Evolutionary conservation across 179 eudicot species (phyloP).

Genomic region (Drosera spatulata): DNA sequence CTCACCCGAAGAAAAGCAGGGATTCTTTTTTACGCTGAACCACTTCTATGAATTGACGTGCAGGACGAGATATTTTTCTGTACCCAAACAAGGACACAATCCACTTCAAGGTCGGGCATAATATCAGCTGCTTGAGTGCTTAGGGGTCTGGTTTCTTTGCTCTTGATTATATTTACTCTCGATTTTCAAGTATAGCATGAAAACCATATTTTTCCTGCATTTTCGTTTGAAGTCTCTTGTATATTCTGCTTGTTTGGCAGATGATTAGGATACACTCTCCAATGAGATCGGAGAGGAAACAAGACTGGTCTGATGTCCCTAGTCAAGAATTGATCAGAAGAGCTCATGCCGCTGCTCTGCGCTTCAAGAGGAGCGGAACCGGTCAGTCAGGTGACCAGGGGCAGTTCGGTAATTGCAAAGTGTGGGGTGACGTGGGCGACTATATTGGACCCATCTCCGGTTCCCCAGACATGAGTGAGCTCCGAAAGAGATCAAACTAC

Average conservation of each 20-base stretch:
- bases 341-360: conserved; percentile 83
- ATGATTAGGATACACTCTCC: conserved; percentile 96
- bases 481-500: conserved; percentile 67
- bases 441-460: conserved; percentile 69
- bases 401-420: conserved; percentile 89
- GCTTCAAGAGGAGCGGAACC: conserved; percentile 41
- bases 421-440: conserved; percentile 62
- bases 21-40: no score
- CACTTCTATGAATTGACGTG: conserved; percentile 7
- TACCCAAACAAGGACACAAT: conserved; percentile 92
- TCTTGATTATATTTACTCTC: no score
- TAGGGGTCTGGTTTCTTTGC: conserved; percentile 49
- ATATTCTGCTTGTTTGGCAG: conserved; percentile 16
- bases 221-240: not conserved
- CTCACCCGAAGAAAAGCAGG: no score
- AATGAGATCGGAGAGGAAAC: conserved; percentile 77
- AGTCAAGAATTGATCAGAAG: conserved; percentile 59
- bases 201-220: not conserved
- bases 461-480: conserved; percentile 54
- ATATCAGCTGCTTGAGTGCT: conserved; percentile 95
- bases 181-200: no score
- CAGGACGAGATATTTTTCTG: conserved; percentile 97
- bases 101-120: conserved; percentile 99
- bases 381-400: conserved; percentile 46
- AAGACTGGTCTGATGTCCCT: conserved; percentile 89